phyloP scores from a whole-genome alignment of 2,329 filamentous ascomycete genomes.

The Trichoderma brevicompactum region DNA sequence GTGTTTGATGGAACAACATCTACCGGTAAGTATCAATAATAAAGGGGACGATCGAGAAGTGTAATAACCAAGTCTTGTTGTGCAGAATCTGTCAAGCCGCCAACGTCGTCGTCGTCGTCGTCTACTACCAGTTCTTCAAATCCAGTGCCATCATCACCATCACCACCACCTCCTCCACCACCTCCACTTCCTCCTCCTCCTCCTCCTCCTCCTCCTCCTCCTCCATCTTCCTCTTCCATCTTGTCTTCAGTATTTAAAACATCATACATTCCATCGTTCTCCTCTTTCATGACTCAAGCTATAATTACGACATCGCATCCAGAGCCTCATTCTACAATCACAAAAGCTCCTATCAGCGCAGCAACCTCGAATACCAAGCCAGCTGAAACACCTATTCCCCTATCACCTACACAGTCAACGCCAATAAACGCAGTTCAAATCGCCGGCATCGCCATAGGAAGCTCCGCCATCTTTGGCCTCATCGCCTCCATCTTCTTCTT shows the following conservation, averaged over 20 bases:
- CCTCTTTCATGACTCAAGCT: not conserved
- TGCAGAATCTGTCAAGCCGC: not conserved
- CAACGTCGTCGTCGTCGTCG: not conserved
- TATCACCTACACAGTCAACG: not conserved
- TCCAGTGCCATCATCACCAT: not conserved
- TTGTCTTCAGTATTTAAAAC: not conserved
- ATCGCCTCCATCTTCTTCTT: conserved; percentile 54
- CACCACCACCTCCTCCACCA: too few species aligned
- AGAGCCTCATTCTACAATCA: not conserved
- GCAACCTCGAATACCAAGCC: not conserved
- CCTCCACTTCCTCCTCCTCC: too few species aligned
- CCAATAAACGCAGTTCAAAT: conserved; percentile 52
- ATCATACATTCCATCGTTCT: not conserved
- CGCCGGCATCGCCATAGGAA: conserved; percentile 62
- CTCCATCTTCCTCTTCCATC: not conserved
- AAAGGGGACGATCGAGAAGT: not conserved
- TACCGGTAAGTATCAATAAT: not conserved
- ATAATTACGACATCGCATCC: not conserved
- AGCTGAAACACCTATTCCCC: not conserved
- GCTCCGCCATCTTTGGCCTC: conserved; percentile 49
- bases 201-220: too few species aligned
- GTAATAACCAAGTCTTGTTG: not conserved
- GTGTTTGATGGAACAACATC: not conserved
- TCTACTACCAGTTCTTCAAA: not conserved
- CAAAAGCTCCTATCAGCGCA: too few species aligned